Evolutionary conservation across 1,284 basidiomycete species (phyloP).

Genomic region (Cystobasidiaceae sp.): DNA sequence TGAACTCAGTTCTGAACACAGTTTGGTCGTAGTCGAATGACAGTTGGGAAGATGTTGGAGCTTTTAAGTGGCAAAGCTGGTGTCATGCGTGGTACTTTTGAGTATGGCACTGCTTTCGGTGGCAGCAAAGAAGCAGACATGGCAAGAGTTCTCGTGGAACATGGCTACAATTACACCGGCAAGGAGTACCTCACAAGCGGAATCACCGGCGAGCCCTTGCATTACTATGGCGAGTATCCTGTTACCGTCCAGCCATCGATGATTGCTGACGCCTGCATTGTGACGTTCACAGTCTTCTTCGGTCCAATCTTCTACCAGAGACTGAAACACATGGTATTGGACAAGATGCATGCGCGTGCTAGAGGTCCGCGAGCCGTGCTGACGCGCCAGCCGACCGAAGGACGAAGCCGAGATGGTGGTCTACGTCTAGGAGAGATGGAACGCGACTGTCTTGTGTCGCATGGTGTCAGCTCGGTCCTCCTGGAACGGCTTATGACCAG

Average conservation of each 20-base stretch:
- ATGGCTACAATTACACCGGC: conserved; percentile 93
- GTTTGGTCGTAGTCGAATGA: conserved; percentile 45
- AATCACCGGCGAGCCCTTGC: conserved; percentile 92
- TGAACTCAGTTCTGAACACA: conserved; percentile 1
- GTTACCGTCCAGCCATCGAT: too few relatives aligned
- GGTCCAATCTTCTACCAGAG: conserved; percentile 43
- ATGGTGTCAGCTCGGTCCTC: conserved; percentile 32
- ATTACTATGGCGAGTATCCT: conserved; percentile 72
- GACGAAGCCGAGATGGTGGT: conserved; percentile 94
- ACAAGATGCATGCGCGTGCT: conserved; percentile 97
- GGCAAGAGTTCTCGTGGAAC: conserved; percentile 88
- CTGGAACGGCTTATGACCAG: background rate
- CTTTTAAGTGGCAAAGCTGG: conserved; percentile 90
- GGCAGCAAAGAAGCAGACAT: conserved; percentile 98
- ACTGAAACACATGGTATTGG: conserved; percentile 48
- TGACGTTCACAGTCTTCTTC: conserved; percentile 65
- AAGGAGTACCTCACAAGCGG: conserved; percentile 98
- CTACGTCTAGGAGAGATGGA: conserved; percentile 99
- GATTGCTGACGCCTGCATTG: too few relatives aligned
- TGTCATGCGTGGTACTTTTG: conserved; percentile 76
- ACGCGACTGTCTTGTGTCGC: conserved; percentile 62
- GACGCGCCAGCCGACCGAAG: conserved; percentile 97
- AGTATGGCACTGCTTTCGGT: conserved; percentile 76
- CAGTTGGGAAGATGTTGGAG: conserved; percentile 99
- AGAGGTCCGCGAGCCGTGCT: conserved; percentile 92